Percentiles rank a stretch among this genome's conserved stretches.
phyloP scores from a whole-genome alignment of 2,329 filamentous ascomycete genomes.

The Monilinia polystroma region DNA sequence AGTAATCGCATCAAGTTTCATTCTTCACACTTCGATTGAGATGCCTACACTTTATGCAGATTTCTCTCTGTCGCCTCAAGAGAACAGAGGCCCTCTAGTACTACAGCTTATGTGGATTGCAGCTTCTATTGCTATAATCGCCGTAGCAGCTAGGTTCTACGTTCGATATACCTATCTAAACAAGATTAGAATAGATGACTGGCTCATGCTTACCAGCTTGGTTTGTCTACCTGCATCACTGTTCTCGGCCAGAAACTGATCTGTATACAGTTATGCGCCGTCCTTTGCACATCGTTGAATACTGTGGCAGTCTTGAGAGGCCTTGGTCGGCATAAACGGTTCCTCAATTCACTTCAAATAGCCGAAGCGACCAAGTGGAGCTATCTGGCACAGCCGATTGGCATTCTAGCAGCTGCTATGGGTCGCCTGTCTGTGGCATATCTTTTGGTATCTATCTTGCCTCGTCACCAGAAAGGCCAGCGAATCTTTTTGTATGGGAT shows the following conservation, averaged over 20 bases:
- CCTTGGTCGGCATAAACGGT: constrained; percentile 3
- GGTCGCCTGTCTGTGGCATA: constrained; percentile 2
- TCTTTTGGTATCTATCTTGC: constrained; percentile 1
- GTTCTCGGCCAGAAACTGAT: background rate
- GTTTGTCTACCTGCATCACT: background rate
- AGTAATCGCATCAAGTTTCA: background rate
- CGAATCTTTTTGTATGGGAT: background rate
- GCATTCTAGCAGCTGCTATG: background rate
- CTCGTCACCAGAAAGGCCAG: background rate
- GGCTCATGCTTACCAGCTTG: background rate
- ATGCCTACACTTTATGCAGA: background rate
- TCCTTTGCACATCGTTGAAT: background rate
- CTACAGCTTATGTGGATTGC: background rate
- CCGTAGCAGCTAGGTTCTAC: background rate
- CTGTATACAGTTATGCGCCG: background rate
- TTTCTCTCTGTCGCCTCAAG: background rate
- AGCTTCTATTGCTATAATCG: background rate
- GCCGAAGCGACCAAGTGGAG: constrained; percentile 9
- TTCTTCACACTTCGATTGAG: background rate
- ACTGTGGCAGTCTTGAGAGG: constrained; percentile 1
- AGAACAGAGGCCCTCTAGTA: background rate
- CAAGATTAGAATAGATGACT: background rate
- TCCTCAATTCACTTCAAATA: background rate
- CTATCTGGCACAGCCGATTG: constrained; percentile 5
- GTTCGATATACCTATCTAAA: background rate